Base-by-base conservation (phyloP, 2,329 filamentous ascomycete genomes). In the Dendryphion nanum region DNA sequence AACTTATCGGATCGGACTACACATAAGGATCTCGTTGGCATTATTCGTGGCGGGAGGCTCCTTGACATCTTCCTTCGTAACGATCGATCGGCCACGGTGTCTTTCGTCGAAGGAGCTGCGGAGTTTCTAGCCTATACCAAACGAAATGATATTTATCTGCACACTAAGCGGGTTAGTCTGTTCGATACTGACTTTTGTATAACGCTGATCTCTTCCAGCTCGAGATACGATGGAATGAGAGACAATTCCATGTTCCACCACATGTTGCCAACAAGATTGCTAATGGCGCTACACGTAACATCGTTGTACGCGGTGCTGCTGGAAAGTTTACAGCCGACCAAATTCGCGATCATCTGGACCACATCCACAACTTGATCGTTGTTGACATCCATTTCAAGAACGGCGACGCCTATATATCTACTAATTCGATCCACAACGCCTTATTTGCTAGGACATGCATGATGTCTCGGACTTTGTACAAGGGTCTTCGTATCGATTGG, bases 311-410 rank as follows among this genome's bases (percentile, higher is more conserved):
- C 40, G 75, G 76, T 7, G 78, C 77, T 14, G 45, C 50, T 72
- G 50, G 68, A 68, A 37, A 75, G 69, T 37, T 86, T 48, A 88
- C 81, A 0, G 82, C 82, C 48, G 67, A 77, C 6, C 66, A 68
- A 13, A 80, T 94, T 46, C 80, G 84, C 8, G 75, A 82, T 4
- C 85, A 94, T 51, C 73, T 93, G 24, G 83, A 89, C 17, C 88
- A 94, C 59, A 91, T 94, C 43, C 82, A 91, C 68, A 86, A 87
- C 45, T 73, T 94, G 1, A 71, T 83, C 16, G 77, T 94, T 8
- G 73, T 93, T 53, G 77, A 77, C 30, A 68, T 93, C 30, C 46
- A 48, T 35, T 83, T 86, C 60, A 63, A 67, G 3, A 69, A 73
- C 14, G 73, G 73, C 4, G 78, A 81, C 60, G 84, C 78, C 41